These are phyloP conservation scores for Cutaneotrichosporon mucoides DNA, from an alignment of 1,284 basidiomycete genomes.

Conservation along the genomic window DNA sequence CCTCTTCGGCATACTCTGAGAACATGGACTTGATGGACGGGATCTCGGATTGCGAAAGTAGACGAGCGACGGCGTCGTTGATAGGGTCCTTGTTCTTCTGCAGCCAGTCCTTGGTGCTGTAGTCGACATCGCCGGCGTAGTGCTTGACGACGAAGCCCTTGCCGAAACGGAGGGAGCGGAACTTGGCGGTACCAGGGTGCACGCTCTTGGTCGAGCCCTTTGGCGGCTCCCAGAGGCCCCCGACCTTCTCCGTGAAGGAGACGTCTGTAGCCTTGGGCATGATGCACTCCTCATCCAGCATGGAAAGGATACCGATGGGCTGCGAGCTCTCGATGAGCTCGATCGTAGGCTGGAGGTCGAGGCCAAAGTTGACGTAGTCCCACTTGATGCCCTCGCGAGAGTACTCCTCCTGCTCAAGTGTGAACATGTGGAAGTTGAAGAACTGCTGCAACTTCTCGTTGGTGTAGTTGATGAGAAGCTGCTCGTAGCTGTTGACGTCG, in stretches of 20 bases:
- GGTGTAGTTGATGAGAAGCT: conserved; percentile 98
- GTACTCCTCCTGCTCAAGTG: conserved; percentile 98
- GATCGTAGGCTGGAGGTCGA: conserved; percentile 97
- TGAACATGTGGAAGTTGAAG: conserved; percentile 99
- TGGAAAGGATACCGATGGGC: conserved; percentile 84
- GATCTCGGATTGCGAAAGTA: conserved; percentile 78
- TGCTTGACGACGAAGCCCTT: conserved; percentile 95
- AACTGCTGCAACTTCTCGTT: conserved; percentile 95
- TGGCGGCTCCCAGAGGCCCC: conserved; percentile 41
- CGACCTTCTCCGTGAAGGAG: conserved; percentile 90
- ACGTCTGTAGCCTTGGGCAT: conserved; percentile 97
- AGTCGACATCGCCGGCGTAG: conserved; percentile 96
- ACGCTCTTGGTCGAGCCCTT: conserved; percentile 18
- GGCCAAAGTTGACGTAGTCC: conserved; percentile 98
- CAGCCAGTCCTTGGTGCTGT: conserved; percentile 92
- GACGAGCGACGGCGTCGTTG: conserved; percentile 90
- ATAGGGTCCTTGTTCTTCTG: conserved; percentile 99
- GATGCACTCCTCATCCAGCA: conserved; percentile 97
- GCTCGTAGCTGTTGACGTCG: conserved; percentile 82
- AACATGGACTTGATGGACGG: conserved; percentile 80
- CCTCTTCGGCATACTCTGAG: conserved; percentile 68
- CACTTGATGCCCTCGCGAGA: conserved; percentile 94
- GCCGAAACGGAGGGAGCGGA: conserved; percentile 80
- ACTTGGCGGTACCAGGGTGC: conserved; percentile 76
- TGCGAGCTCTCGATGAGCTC: conserved; percentile 80